Conservation (phyloP, 2,329 filamentous ascomycete species). For the Celoporthe dispersa region DNA sequence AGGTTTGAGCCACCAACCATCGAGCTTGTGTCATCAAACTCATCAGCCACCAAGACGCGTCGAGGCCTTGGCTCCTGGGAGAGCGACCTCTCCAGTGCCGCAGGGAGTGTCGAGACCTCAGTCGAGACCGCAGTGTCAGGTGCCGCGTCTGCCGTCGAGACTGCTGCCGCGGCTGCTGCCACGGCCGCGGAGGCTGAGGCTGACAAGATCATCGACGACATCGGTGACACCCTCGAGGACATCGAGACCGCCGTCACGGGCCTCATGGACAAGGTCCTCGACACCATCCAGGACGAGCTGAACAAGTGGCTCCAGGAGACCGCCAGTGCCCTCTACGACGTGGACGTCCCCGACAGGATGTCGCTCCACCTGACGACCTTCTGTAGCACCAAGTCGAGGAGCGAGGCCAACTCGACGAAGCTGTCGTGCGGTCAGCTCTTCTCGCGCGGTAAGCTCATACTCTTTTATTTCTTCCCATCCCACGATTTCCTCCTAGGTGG, state of each 20-base stretch:
- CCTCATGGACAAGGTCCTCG: slow-evolving; percentile 28
- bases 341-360: slow-evolving; percentile 23
- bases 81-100: slow-evolving; percentile 15
- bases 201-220: slow-evolving; percentile 27
- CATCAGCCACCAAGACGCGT: slow-evolving; percentile 19
- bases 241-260: slow-evolving; percentile 25
- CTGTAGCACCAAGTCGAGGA: slow-evolving; percentile 17
- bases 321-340: slow-evolving; percentile 22
- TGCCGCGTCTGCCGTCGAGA: slow-evolving; percentile 14
- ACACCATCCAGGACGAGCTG: slow-evolving; percentile 26
- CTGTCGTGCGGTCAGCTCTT: slow-evolving; percentile 23
- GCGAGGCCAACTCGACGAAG: slow-evolving; percentile 12
- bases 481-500: background rate
- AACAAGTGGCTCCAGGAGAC: slow-evolving; percentile 28
- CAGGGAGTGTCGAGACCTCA: slow-evolving; percentile 9
- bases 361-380: slow-evolving; percentile 29
- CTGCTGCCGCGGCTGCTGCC: slow-evolving; percentile 14
- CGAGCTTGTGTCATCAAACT: slow-evolving; percentile 19
- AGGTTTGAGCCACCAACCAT: slow-evolving; percentile 24
- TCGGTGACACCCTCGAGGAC: slow-evolving; percentile 25
- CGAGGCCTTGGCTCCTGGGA: slow-evolving; percentile 19
- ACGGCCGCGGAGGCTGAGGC: slow-evolving; percentile 24
- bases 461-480: no score
- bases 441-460: slow-evolving; percentile 14
- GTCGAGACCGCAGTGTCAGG: slow-evolving; percentile 20